Evolutionary conservation across 805 yeast species (phyloP), one percentile per base, ranked within the genome.

Genomic region (Candida lessepsii): DNA sequence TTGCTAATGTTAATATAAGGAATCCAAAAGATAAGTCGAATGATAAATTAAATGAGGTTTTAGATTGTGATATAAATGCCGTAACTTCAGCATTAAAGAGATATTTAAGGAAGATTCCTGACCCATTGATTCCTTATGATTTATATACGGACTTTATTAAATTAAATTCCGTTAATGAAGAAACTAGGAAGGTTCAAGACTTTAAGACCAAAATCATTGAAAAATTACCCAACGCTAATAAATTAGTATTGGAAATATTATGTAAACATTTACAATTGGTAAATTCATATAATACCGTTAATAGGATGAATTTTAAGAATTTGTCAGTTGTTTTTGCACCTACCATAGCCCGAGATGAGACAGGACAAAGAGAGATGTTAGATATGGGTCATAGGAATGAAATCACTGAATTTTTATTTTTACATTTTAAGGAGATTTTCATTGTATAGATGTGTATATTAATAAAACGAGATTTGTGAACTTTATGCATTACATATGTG

Each of bases 281-380:
- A 23, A 76, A 79, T 28, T 58, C 66, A 19, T 69, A 72, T 56
- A 70, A 78, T 32, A 60, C 60, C 9, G 56, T 62, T 31, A 93
- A 90, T 57, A 73, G 90, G 58, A 93, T 93, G 99, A 86, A 76
- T 29, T 69, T 76, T 51, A 81, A 81, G 60, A 89, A 93, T 53
- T 63, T 93, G 39, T 82, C 96, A 0, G 87, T 93, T 31, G 96
- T 91, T 6, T 93, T 93, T 70, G 96, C 96, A 1, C 98, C 99
- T 3, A 88, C 96, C 6, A 64, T 93, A 31, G 83, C 89, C 0
- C 73, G 96, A 35, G 96, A 88, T 52, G 65, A 73, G 44, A 73
- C 80, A 29, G 90, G 95, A 6, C 88, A 84, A 48, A 75, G 82
- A 40, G 99, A 93, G 59, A 78, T 93, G 58, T 54, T 71, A 39